phyloP scores from a whole-genome alignment of 495 filamentous ascomycete species.

The Aspergillus nidulans region DNA sequence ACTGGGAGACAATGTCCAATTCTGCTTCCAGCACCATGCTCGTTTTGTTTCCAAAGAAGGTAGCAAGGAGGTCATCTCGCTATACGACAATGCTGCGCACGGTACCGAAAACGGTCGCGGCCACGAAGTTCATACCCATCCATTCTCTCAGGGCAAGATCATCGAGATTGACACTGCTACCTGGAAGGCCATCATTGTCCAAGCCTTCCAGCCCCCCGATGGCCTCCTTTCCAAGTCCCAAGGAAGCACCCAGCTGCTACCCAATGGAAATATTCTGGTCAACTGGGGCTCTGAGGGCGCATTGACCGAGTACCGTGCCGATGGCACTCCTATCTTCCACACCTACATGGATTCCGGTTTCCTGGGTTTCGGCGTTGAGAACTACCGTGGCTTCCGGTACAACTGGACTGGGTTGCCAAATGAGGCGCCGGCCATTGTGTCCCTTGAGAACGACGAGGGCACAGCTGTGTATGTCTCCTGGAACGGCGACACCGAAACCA shows the following conservation, averaged over 20 bases:
- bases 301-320: constrained; percentile 48
- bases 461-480: constrained; percentile 38
- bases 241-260: constrained; percentile 53
- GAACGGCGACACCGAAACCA: constrained; percentile 42
- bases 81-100: constrained; percentile 50
- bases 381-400: constrained; percentile 33
- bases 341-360: constrained; percentile 29
- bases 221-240: constrained; percentile 51
- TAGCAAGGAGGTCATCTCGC: constrained; percentile 42
- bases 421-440: constrained; percentile 33
- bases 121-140: constrained; percentile 36
- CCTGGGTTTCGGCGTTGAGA: constrained; percentile 31
- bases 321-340: constrained; percentile 47
- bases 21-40: constrained; percentile 59
- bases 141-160: constrained; percentile 52
- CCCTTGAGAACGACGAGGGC: constrained; percentile 22
- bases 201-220: constrained; percentile 44
- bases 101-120: constrained; percentile 39
- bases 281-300: constrained; percentile 54
- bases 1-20: constrained; percentile 39
- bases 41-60: constrained; percentile 42
- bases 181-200: constrained; percentile 41
- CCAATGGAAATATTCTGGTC: constrained; percentile 49
- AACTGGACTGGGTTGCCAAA: constrained; percentile 34
- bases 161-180: constrained; percentile 46